Conservation (phyloP, 768 basidiomycete species). For the Kwoniella dejecticola region DNA sequence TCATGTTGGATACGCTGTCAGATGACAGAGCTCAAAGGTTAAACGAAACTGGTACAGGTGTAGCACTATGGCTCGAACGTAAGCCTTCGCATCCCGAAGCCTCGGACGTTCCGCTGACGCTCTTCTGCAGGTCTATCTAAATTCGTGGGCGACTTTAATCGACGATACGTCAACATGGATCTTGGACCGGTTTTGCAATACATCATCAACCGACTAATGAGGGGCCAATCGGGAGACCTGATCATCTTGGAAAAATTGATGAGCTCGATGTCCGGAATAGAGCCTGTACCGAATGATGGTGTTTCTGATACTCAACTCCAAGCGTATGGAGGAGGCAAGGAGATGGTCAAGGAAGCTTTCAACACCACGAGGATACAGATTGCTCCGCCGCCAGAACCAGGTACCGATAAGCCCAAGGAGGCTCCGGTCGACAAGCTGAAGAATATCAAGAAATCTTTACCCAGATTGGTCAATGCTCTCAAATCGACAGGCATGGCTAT, state of each 20-base stretch:
- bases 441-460: constrained; percentile 45
- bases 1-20: constrained; percentile 82
- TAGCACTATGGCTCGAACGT: constrained; percentile 45
- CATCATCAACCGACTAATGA: constrained; percentile 84
- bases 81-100: constrained; percentile 6
- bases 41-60: constrained; percentile 37
- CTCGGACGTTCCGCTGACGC: constrained; percentile 12
- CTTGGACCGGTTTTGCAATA: constrained; percentile 82
- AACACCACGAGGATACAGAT: constrained; percentile 48
- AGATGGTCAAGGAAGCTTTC: constrained; percentile 77
- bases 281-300: constrained; percentile 74
- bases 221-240: constrained; percentile 72
- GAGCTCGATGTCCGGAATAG: constrained; percentile 92
- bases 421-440: constrained; percentile 49
- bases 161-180: constrained; percentile 75
- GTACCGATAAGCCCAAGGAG: constrained; percentile 38
- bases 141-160: constrained; percentile 88
- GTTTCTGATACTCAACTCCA: constrained; percentile 82
- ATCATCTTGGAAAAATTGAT: constrained; percentile 90
- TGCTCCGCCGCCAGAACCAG: constrained; percentile 35
- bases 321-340: constrained; percentile 88
- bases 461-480: constrained; percentile 52
- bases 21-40: constrained; percentile 57
- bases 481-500: constrained; percentile 66
- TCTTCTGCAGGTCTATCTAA: constrained; percentile 76